A percentile compares a stretch with the other conserved stretches of the same genome.
Conservation (phyloP, 73 alveolate species). For the Tetrahymena malaccensis region DNA sequence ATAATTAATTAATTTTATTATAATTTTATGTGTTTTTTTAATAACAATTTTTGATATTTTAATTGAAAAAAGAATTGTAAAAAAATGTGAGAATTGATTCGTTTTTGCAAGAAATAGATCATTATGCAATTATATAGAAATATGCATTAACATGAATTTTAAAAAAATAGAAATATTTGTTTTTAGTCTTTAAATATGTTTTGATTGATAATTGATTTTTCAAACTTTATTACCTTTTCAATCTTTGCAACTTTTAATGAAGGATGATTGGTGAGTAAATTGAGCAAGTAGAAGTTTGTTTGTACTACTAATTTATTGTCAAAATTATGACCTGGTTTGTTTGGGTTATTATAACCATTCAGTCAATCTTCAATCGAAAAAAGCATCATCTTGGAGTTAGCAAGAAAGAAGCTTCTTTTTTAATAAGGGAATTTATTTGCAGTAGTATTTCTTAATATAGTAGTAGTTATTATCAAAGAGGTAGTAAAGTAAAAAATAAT, state of each 20-base stretch:
- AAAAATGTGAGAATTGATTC: background rate
- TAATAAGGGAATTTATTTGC: background rate
- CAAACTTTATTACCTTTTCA: background rate
- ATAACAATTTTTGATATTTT: no score
- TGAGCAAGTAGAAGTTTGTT: background rate
- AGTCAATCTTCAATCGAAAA: background rate
- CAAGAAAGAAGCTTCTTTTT: background rate
- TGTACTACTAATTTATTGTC: background rate
- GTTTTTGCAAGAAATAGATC: background rate
- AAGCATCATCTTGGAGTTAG: background rate
- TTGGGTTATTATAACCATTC: background rate
- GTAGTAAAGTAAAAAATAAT: background rate
- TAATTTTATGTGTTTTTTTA: no score
- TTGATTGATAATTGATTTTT: background rate
- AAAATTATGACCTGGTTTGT: background rate
- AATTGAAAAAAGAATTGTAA: no score
- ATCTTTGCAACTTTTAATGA: no score
- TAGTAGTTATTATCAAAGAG: background rate
- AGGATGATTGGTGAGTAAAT: no score
- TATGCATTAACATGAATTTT: background rate
- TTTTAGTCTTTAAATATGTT: background rate
- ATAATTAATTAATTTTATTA: no score
- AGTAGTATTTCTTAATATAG: background rate
- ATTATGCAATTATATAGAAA: background rate
- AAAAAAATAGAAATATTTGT: no score